These are phyloP conservation scores for Crucibulum parvulum DNA, from an alignment of 1,284 basidiomycete genomes.

Conservation along the genomic window DNA sequence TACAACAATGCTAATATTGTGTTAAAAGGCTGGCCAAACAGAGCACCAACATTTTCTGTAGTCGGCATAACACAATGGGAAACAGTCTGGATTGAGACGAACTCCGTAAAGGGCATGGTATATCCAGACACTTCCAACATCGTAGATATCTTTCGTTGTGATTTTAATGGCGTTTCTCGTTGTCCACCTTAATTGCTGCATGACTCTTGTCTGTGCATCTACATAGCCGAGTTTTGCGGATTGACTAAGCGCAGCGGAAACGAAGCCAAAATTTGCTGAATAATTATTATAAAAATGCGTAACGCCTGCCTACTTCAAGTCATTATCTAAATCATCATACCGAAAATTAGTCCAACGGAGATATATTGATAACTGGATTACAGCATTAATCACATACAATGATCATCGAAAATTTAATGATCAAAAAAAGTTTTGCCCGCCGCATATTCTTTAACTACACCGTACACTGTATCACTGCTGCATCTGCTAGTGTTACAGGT, in stretches of 20 bases:
- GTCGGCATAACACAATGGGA: neutral
- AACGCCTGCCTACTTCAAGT: slow-evolving; percentile 51
- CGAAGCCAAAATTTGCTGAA: slow-evolving; percentile 10
- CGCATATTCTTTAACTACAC: neutral
- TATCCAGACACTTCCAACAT: slow-evolving; percentile 72
- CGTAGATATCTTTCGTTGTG: slow-evolving; percentile 60
- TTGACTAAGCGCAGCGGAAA: slow-evolving; percentile 56
- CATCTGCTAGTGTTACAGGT: no score
- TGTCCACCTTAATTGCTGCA: slow-evolving; percentile 79
- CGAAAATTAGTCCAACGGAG: no score
- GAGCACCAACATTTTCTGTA: slow-evolving; percentile 54
- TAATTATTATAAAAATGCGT: neutral
- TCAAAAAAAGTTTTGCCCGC: neutral
- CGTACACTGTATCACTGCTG: neutral
- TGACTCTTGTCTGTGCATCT: slow-evolving; percentile 55
- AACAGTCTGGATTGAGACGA: slow-evolving; percentile 19
- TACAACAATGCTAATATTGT: neutral
- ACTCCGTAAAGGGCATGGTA: slow-evolving; percentile 75
- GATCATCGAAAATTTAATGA: neutral
- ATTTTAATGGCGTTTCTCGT: slow-evolving; percentile 76
- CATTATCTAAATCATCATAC: slow-evolving; percentile 51
- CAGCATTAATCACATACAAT: neutral
- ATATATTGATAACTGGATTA: no score
- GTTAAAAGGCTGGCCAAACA: slow-evolving; percentile 70
- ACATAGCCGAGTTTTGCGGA: slow-evolving; percentile 66